phyloP scores from a whole-genome alignment of 1,284 basidiomycete genomes.

The Ustilago loliicola region DNA sequence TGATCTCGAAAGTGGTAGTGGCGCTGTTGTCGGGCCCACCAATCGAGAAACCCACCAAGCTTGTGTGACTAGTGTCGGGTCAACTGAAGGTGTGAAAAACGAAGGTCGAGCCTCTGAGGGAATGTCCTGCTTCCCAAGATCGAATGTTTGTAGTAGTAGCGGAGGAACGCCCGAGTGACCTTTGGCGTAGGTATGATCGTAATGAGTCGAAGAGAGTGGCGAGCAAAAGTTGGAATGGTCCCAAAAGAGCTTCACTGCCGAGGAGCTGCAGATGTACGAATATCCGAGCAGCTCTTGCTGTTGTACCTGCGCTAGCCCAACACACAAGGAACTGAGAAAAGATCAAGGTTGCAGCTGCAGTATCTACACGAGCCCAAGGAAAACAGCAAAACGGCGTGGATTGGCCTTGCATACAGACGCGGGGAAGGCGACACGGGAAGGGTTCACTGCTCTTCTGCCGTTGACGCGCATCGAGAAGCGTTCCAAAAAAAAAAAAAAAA shows the following conservation, averaged over 20 bases:
- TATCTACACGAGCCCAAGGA: not conserved
- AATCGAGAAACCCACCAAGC: not conserved
- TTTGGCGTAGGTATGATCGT: too few relatives aligned
- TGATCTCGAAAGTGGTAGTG: not conserved
- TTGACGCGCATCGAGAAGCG: not conserved
- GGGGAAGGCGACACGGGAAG: slow-evolving; percentile 28
- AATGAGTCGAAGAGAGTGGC: not conserved
- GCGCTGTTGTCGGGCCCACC: slow-evolving; percentile 4
- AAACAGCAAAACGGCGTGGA: not conserved
- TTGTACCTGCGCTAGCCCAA: not conserved
- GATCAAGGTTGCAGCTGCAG: not conserved
- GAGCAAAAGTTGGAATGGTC: not conserved
- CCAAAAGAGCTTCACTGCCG: not conserved
- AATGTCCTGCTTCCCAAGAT: not conserved
- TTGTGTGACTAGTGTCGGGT: not conserved
- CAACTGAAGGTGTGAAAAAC: not conserved
- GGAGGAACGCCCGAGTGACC: too few relatives aligned
- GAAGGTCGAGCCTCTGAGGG: not conserved
- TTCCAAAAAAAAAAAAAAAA: too few relatives aligned
- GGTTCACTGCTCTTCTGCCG: slow-evolving; percentile 1
- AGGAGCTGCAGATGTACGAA: not conserved
- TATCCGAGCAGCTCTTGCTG: not conserved
- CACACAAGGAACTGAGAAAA: not conserved
- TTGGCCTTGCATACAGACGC: slow-evolving; percentile 8
- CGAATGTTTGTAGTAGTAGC: too few relatives aligned